Base-by-base conservation (phyloP, 1,284 basidiomycete genomes). In the Cerrena zonata region DNA sequence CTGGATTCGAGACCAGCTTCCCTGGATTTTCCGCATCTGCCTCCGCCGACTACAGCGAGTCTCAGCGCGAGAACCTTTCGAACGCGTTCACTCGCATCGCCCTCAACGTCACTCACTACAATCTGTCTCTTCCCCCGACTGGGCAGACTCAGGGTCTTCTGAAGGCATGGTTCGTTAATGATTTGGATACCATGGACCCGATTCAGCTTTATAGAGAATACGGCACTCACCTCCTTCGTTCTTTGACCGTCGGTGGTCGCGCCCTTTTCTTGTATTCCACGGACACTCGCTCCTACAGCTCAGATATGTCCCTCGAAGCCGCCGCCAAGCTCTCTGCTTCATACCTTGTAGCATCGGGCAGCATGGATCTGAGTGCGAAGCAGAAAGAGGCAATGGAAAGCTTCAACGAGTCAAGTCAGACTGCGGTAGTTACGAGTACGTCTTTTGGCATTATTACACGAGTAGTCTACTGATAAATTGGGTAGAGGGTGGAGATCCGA, bases 321-420 rank as follows among this genome's bases (percentile, higher is more conserved):
- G 27, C 47, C 18, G 47, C 47, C 2, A 48, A 48, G 24, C 21
- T 48, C 36, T 48, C 47, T 11, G 47, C 47, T 5, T 48, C 47
- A 5, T 48, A 48, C 22, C 3, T 40, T 1, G 47, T 48, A 7
- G 47, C 47, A 38, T 48, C 47, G 2, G 45, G 45, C 12, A 23
- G 23, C 3, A 37, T 47, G 18, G 45, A 47, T 10, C 45, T 47
- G 15, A 18, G n/a, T 7, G 30, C 45, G 13, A n/a, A 13, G 10
- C 22, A 47, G 45, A 47, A 47, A 21, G n/a, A 47, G 21, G 45
- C 45, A 10, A 47, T 47, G 45, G 26, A 47, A 13, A 47, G 45
- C 26, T 47, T 47, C 2, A 47, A 47, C 45, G 45, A 47, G 30
- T 47, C 45, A 15, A 47, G 45, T 23, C 15, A 34, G 27, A 47